Evolutionary conservation across 192 early-diverging fungal species (phyloP).

Genomic region (Neocallimastix lanati): DNA sequence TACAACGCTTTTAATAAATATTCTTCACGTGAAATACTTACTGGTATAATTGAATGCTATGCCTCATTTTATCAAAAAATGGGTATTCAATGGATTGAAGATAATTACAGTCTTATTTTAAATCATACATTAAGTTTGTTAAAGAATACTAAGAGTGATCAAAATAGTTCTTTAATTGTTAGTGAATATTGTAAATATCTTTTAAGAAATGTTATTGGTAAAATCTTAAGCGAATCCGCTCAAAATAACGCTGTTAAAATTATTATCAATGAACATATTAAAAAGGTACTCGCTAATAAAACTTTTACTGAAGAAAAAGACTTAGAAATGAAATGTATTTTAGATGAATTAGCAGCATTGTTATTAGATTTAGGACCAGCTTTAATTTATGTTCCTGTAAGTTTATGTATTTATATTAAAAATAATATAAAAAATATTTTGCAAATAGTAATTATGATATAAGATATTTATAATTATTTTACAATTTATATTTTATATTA

Average conservation of each 20-base stretch:
- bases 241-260: slow-evolving; percentile 46
- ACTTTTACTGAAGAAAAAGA: slow-evolving; percentile 14
- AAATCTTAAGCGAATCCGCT: slow-evolving; percentile 58
- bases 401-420: background rate
- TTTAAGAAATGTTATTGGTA: slow-evolving; percentile 55
- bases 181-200: slow-evolving; percentile 43
- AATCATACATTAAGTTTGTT: slow-evolving; percentile 46
- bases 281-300: slow-evolving; percentile 23
- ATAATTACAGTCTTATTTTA: slow-evolving; percentile 49
- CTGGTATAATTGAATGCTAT: slow-evolving; percentile 67
- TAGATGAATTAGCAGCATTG: slow-evolving; percentile 55
- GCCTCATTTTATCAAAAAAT: slow-evolving; percentile 47
- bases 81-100: slow-evolving; percentile 48
- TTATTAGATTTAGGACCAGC: slow-evolving; percentile 62
- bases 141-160: slow-evolving; percentile 19
- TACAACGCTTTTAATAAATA: slow-evolving; percentile 36
- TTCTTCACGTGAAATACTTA: slow-evolving; percentile 41
- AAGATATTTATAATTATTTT: too few relatives aligned
- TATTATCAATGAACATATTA: slow-evolving; percentile 38
- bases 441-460: too few relatives aligned
- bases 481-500: too few relatives aligned
- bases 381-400: slow-evolving; percentile 29
- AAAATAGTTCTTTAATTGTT: slow-evolving; percentile 33
- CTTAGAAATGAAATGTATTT: slow-evolving; percentile 40
- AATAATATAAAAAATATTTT: too few relatives aligned